Evolutionary conservation across 306 rosid genomes (phyloP).

Genomic region (Herpetospermum pedunculosum): DNA sequence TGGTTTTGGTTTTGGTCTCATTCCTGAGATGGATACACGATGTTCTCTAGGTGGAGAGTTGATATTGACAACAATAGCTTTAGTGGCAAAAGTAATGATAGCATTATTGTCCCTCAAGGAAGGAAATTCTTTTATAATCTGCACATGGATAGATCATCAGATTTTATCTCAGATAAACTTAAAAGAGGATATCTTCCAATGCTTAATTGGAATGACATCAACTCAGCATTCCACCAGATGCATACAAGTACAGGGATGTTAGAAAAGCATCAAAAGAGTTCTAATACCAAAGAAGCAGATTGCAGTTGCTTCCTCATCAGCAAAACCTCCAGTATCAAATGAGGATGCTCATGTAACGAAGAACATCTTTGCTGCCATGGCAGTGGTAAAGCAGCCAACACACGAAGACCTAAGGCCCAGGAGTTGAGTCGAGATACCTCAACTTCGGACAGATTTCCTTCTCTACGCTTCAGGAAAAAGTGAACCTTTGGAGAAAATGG

Average conservation of each 20-base stretch:
- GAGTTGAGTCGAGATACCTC: constrained; percentile 92
- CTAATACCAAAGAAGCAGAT: constrained; percentile 74
- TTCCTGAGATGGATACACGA: constrained; percentile 69
- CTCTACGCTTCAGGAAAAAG: constrained; percentile 93
- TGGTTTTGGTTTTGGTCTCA: constrained; percentile 69
- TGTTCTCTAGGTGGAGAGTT: constrained; percentile 86
- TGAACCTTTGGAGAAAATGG: constrained; percentile 58
- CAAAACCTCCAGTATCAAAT: constrained; percentile 81
- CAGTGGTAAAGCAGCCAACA: constrained; percentile 76
- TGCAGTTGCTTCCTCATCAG: constrained; percentile 94
- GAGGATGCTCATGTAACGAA: constrained; percentile 91
- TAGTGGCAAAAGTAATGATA: constrained; percentile 66
- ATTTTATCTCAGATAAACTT: neutral
- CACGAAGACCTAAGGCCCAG: constrained; percentile 99
- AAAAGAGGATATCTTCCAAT: neutral
- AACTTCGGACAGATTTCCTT: constrained; percentile 74
- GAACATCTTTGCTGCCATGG: constrained; percentile 99
- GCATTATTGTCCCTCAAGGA: constrained; percentile 66
- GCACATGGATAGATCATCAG: constrained; percentile 6
- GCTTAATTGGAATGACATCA: neutral
- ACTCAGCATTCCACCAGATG: constrained; percentile 3
- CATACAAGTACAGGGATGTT: neutral
- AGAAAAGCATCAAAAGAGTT: constrained; percentile 13
- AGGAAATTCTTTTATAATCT: constrained; percentile 91
- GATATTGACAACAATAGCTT: constrained; percentile 70